phyloP scores from a whole-genome alignment of 371 early-diverging fungal species.

The Batkoa obscura region DNA sequence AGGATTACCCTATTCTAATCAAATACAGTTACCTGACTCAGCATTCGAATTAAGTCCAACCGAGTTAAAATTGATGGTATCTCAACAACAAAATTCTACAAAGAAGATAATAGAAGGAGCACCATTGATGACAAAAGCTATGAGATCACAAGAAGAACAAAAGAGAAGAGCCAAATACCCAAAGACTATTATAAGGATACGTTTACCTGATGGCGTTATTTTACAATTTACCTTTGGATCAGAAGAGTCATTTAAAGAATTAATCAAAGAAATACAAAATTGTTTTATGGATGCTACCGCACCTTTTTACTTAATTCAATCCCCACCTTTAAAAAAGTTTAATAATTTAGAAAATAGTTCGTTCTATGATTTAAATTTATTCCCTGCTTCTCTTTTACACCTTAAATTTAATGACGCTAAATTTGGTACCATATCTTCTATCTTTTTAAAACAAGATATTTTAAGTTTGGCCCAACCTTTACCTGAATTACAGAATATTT shows the following conservation, averaged over 20 bases:
- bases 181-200: neutral
- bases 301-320: neutral
- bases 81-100: neutral
- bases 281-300: neutral
- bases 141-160: neutral
- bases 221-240: neutral
- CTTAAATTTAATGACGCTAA: neutral
- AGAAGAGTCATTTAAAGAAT: neutral
- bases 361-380: neutral
- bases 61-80: neutral
- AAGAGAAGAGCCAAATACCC: neutral
- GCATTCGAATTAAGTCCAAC: neutral
- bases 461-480: too few species aligned
- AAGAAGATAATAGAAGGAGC: neutral
- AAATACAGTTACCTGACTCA: neutral
- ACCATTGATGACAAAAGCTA: neutral
- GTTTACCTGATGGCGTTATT: neutral
- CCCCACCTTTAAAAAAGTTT: neutral
- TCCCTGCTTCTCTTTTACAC: neutral
- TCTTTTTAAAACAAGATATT: too few species aligned
- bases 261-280: neutral
- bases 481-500: too few species aligned
- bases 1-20: neutral
- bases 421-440: neutral
- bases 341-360: neutral